Percentiles rank a stretch among this genome's conserved stretches.
phyloP scores from a whole-genome alignment of 352 stramenopile species.

The Pythium myriotylum region DNA sequence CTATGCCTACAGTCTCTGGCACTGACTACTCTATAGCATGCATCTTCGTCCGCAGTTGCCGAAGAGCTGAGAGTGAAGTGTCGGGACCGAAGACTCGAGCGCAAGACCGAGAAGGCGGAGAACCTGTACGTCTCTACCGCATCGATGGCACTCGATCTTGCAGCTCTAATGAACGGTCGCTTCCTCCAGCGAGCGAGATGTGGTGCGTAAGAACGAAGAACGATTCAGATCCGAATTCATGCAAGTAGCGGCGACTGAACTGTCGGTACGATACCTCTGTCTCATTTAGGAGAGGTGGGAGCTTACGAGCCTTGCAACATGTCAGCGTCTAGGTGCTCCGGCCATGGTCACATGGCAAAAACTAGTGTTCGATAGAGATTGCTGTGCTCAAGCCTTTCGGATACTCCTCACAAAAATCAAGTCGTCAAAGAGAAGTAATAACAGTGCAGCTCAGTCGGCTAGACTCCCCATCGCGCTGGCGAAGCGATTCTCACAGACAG shows the following conservation, averaged over 20 bases:
- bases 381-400: constrained; percentile 55
- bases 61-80: constrained; percentile 36
- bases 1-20: neutral
- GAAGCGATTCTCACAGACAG: constrained; percentile 16
- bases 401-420: constrained; percentile 66
- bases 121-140: constrained; percentile 26
- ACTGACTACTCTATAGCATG: constrained; percentile 30
- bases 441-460: constrained; percentile 3
- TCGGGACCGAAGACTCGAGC: constrained; percentile 45
- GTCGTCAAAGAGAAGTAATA: constrained; percentile 30
- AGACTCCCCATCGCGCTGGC: constrained; percentile 10
- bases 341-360: constrained; percentile 66
- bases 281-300: neutral
- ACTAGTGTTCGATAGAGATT: constrained; percentile 69
- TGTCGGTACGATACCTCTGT: constrained; percentile 34
- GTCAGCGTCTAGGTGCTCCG: constrained; percentile 52
- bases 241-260: constrained; percentile 46
- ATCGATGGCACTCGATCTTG: too few species aligned
- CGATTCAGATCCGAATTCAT: constrained; percentile 63
- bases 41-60: constrained; percentile 39
- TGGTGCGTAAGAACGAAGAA: constrained; percentile 54
- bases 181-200: constrained; percentile 42
- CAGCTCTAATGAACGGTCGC: too few species aligned
- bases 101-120: constrained; percentile 53
- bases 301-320: constrained; percentile 5